Evolutionary conservation across 2,329 filamentous ascomycete species (phyloP).

Genomic region (Zymoseptoria brevis): DNA sequence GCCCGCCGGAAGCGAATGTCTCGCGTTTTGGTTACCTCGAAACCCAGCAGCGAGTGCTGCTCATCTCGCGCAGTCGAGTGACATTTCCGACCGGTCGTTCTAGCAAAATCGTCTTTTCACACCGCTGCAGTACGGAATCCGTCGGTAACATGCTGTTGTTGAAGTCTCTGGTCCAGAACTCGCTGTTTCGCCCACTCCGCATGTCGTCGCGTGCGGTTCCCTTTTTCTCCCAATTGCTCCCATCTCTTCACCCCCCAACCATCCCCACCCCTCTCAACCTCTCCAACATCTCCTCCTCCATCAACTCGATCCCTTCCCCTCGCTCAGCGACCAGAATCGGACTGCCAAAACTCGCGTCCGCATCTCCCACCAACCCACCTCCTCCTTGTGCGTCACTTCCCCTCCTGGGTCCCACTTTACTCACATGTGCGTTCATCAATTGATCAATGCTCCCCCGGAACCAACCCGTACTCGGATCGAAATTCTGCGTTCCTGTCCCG

Average conservation of each 20-base stretch:
- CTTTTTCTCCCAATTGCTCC: no score
- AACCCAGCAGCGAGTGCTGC: no score
- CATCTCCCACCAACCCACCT: background rate
- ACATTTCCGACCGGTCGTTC: no score
- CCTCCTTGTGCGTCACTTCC: background rate
- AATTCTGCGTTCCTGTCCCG: constrained; percentile 13
- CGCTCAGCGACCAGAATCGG: background rate
- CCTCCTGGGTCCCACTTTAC: background rate
- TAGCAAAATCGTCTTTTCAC: no score
- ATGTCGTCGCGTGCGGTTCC: background rate
- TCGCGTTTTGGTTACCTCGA: no score
- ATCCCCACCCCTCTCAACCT: background rate
- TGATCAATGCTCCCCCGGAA: constrained; percentile 28
- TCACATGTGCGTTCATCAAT: constrained; percentile 13
- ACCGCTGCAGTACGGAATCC: no score
- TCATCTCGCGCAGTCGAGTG: no score
- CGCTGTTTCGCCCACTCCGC: no score
- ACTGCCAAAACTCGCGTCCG: background rate
- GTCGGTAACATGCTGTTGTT: no score
- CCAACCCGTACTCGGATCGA: constrained; percentile 26
- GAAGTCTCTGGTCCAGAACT: no score
- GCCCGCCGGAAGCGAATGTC: no score
- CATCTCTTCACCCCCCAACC: background rate
- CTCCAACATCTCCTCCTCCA: background rate
- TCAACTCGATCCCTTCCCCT: background rate